Percentiles rank a stretch among this genome's conserved stretches.
Evolutionary conservation across 176 grass and related monocot genomes (phyloP).

Genomic region (Otatea glauca): DNA sequence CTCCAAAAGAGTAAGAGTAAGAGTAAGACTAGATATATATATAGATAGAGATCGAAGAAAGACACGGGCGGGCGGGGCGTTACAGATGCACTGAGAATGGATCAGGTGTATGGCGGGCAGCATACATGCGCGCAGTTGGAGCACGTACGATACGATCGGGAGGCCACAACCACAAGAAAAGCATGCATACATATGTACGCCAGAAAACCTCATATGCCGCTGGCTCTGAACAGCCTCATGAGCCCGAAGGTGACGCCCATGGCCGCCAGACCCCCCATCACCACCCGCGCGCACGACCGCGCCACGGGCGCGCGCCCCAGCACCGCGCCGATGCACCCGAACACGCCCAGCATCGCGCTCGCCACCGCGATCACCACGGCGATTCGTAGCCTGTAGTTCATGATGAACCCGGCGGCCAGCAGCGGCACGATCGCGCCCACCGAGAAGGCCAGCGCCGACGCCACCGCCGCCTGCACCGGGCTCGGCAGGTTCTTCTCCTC

Average conservation of each 20-base stretch:
- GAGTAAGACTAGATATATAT: too few species aligned
- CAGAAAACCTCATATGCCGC: slow-evolving; percentile 42
- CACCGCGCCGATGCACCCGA: slow-evolving; percentile 62
- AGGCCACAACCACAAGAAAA: too few species aligned
- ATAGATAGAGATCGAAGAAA: too few species aligned
- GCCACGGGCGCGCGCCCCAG: slow-evolving; percentile 45
- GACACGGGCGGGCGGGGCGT: too few species aligned
- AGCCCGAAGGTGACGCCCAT: slow-evolving; percentile 61
- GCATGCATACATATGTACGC: too few species aligned
- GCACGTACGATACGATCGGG: too few species aligned
- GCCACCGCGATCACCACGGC: slow-evolving; percentile 54
- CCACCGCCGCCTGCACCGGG: slow-evolving; percentile 56
- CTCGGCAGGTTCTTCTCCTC: slow-evolving; percentile 45
- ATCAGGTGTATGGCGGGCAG: too few species aligned
- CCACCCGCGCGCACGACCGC: slow-evolving; percentile 51
- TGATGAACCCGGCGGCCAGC: slow-evolving; percentile 64
- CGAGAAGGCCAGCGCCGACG: slow-evolving; percentile 66
- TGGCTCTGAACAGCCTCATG: slow-evolving; percentile 64
- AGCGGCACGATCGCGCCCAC: slow-evolving; percentile 59
- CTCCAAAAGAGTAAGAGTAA: too few species aligned
- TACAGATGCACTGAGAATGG: too few species aligned
- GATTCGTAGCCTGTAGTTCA: slow-evolving; percentile 46
- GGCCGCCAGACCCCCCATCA: slow-evolving; percentile 53
- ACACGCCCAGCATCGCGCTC: slow-evolving; percentile 42
- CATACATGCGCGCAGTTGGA: too few species aligned